Evolutionary conservation across 2,329 filamentous ascomycete genomes (phyloP).

Genomic region (Alternaria panax): DNA sequence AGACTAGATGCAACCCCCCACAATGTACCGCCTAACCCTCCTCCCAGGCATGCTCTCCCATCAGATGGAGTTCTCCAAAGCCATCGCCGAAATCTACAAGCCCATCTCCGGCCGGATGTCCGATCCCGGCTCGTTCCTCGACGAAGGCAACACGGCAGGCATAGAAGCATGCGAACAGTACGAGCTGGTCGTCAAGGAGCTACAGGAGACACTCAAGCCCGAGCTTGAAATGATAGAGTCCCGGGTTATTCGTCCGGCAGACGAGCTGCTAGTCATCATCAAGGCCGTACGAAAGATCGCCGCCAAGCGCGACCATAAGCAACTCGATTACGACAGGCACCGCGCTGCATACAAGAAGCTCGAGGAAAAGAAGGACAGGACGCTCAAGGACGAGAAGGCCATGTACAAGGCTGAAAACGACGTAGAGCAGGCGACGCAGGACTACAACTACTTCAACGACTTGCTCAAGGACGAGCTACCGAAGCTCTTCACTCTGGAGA

Average conservation of each 20-base stretch:
- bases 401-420: slow-evolving; percentile 95
- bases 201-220: slow-evolving; percentile 85
- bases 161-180: slow-evolving; percentile 97
- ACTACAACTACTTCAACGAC: slow-evolving; percentile 98
- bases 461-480: slow-evolving; percentile 95
- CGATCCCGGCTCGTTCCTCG: slow-evolving; percentile 82
- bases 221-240: slow-evolving; percentile 98
- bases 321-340: slow-evolving; percentile 93
- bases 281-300: slow-evolving; percentile 92
- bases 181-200: slow-evolving; percentile 85
- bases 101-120: slow-evolving; percentile 96
- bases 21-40: slow-evolving; percentile 23
- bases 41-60: slow-evolving; percentile 83
- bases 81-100: slow-evolving; percentile 96
- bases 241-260: slow-evolving; percentile 87
- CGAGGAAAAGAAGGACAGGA: slow-evolving; percentile 97
- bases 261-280: slow-evolving; percentile 92
- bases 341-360: slow-evolving; percentile 86
- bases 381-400: slow-evolving; percentile 95
- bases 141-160: slow-evolving; percentile 89
- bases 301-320: slow-evolving; percentile 93
- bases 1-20: background rate
- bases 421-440: slow-evolving; percentile 88
- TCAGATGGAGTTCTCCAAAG: slow-evolving; percentile 98
- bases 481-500: slow-evolving; percentile 86